Evolutionary conservation across 306 rosid species (phyloP), one percentile per base, ranked within the genome.

Genomic region (Arachis hypogaea): DNA sequence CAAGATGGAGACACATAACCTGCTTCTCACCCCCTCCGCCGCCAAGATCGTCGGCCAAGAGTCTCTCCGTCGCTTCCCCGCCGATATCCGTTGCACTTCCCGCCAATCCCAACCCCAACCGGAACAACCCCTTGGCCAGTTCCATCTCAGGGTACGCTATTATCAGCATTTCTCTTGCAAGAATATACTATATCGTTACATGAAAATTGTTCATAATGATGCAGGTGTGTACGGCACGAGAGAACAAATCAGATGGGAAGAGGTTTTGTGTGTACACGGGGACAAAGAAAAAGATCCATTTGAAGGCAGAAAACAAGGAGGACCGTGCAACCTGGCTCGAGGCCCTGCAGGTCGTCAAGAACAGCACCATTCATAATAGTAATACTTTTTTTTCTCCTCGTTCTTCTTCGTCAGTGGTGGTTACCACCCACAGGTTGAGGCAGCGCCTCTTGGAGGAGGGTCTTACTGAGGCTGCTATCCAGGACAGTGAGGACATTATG

Each of bases 401-500:
- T 52, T 6, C 58, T 14, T 52, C 58, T 7, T 11, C 22, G 67
- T 78, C 75, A 29, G 59, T 77, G 46, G 50, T 79, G 9, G 66
- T 85, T 33, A 82, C 89, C 5, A 87, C 92, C 0, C 85, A 87
- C 18, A 90, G 73, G 70, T 60, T 90, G 66, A 84, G 90, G 80
- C 85, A 84, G 82, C 83, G 75, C 12, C 84, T 90, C 46, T 14
- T 18, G 14, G 80, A 85, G 49, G 92, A 87, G 75, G 96, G 96
- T 50, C 79, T 90, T 7, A 63, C 66, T 28, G 92, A 90, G 71
- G 76, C 66, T 55, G 82, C 85, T 42, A 85, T 90, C 55, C 84
- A 73, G 70, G 92, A 90, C 28, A 80, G 87, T 65, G 96, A 90
- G 64, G 66, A 78, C 70, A 90, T 90, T 42, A 85, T 90, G 96